Conservation (phyloP, 2,329 filamentous ascomycete species). For the Botrytis galanthina region DNA sequence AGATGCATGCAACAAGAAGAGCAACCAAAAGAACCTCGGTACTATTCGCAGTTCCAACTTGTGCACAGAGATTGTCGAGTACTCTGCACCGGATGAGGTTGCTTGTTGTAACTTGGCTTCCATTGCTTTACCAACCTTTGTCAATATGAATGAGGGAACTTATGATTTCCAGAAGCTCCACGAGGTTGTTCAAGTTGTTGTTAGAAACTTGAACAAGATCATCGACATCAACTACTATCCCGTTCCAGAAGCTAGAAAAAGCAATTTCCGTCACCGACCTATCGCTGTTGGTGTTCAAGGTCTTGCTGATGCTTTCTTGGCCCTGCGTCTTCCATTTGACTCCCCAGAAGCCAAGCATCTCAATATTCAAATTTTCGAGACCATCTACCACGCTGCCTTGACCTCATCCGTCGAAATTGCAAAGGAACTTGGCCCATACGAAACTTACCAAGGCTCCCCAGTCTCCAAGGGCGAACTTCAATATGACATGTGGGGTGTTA, state of each 20-base stretch:
- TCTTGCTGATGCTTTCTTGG: conserved; percentile 96
- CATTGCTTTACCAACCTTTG: conserved; percentile 83
- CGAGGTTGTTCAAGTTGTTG: conserved; percentile 87
- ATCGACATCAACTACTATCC: conserved; percentile 99
- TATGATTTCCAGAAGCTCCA: conserved; percentile 98
- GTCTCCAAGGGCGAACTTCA: conserved; percentile 94
- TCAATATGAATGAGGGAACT: conserved; percentile 77
- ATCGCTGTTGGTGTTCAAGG: conserved; percentile 97
- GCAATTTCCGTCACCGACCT: conserved; percentile 95
- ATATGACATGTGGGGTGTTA: conserved; percentile 98
- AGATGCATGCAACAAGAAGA: conserved; percentile 97
- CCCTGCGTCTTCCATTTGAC: conserved; percentile 94
- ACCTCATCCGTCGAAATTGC: conserved; percentile 87
- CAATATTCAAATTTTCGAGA: conserved; percentile 99
- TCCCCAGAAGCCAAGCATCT: conserved; percentile 89
- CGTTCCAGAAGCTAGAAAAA: conserved; percentile 88
- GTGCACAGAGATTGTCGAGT: conserved; percentile 98
- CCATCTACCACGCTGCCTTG: conserved; percentile 94
- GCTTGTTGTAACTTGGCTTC: conserved; percentile 98
- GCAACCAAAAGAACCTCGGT: conserved; percentile 99
- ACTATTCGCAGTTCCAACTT: conserved; percentile 98
- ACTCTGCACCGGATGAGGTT: conserved; percentile 94
- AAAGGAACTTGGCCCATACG: conserved; percentile 78
- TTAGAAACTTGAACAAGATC: conserved; percentile 95
- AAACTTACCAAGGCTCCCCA: conserved; percentile 88